Percentiles rank a stretch among this genome's conserved stretches.
Evolutionary conservation across 73 alveolate genomes (phyloP).

Genomic region (Paraurostyla sp.): DNA sequence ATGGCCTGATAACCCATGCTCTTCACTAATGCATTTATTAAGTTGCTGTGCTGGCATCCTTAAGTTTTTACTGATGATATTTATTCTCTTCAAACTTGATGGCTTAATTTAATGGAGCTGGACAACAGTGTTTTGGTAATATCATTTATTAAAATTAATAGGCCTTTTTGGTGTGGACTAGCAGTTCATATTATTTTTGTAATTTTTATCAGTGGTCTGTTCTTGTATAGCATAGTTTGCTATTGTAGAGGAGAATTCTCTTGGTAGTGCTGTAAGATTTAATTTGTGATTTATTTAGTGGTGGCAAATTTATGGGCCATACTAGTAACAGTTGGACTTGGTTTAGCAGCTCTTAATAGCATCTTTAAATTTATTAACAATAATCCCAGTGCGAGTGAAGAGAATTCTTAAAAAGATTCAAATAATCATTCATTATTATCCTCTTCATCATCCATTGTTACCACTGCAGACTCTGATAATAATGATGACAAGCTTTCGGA

Average conservation of each 20-base stretch:
- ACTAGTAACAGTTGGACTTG: slow-evolving; percentile 34
- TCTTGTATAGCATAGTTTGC: slow-evolving; percentile 49
- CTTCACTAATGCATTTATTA: slow-evolving; percentile 25
- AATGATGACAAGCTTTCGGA: not conserved
- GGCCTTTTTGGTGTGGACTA: slow-evolving; percentile 66
- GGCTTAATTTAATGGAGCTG: slow-evolving; percentile 34
- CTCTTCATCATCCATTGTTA: not conserved
- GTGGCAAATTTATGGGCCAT: slow-evolving; percentile 52
- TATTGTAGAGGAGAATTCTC: slow-evolving; percentile 54
- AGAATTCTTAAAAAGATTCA: not conserved
- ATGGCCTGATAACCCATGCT: slow-evolving; percentile 68
- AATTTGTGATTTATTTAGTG: not conserved
- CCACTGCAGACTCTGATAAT: not conserved
- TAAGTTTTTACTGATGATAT: not conserved
- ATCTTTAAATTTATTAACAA: not conserved
- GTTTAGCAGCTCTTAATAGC: slow-evolving; percentile 23
- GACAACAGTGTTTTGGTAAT: slow-evolving; percentile 56
- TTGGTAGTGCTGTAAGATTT: slow-evolving; percentile 50
- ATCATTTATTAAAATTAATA: not conserved
- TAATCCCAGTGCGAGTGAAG: too few species aligned
- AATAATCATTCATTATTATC: not conserved
- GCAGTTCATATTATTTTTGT: slow-evolving; percentile 49
- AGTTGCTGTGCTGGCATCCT: not conserved
- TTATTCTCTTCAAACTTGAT: slow-evolving; percentile 37
- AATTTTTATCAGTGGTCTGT: slow-evolving; percentile 26